Evolutionary conservation across 495 filamentous ascomycete genomes (phyloP), one percentile per base, ranked within the genome.

Genomic region (Hypoxylon fragiforme): DNA sequence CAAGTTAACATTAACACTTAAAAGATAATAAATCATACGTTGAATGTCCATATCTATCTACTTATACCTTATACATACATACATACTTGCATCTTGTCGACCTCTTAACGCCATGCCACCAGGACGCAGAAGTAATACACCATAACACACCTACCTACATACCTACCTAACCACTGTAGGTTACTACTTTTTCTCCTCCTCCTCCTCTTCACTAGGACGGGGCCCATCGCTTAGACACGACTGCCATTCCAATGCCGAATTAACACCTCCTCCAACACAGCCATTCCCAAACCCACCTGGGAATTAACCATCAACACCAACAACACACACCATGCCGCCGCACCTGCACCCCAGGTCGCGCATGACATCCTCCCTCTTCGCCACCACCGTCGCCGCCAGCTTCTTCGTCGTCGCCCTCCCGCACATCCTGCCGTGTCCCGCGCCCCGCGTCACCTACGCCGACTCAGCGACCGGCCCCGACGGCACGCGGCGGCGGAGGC

Each of bases 261-360:
- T 28, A 28, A 28, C 24, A 28, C 24, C 24, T 28, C 24, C n/a
- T n/a, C n/a, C n/a, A n/a, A n/a, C n/a, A n/a, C n/a, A n/a, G n/a
- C n/a, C n/a, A n/a, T n/a, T n/a, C n/a, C n/a, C n/a, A n/a, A n/a
- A n/a, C n/a, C n/a, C n/a, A n/a, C n/a, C n/a, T n/a, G 9, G 6
- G 7, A 34, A 44, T 49, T 50, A 60, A 64, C 37, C 20, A n/a
- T n/a, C n/a, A n/a, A n/a, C n/a, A n/a, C n/a, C n/a, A n/a, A n/a
- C n/a, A n/a, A 13, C 14, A 31, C 50, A 14, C 51, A 76, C 52
- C 46, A 95, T 96, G 91, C 87, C 92, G 44, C 89, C 90, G 28
- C 85, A 89, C 75, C 87, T 98, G 21, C 94, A 98, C 72, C 94
- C 94, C 5, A 85, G 90, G 62, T 96, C 91, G 42, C 86, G 89